phyloP scores from a whole-genome alignment of 768 basidiomycete genomes.

The Cubamyces sp. region DNA sequence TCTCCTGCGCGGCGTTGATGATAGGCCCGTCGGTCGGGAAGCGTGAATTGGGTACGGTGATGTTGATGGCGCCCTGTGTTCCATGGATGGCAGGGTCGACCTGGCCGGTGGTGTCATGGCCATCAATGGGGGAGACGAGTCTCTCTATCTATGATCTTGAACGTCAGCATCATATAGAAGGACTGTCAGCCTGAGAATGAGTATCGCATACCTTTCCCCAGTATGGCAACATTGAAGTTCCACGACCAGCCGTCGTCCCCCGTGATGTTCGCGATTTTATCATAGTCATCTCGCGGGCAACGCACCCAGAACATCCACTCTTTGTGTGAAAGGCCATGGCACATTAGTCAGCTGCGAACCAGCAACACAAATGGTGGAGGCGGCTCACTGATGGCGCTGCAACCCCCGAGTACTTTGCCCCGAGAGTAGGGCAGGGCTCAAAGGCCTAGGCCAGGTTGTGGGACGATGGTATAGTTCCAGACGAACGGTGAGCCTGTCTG shows the following conservation, averaged over 20 bases:
- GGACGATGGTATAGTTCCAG: too few species aligned
- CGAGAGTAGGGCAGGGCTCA: too few species aligned
- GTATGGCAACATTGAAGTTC: not conserved
- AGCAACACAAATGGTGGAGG: too few species aligned
- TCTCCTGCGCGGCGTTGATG: constrained; percentile 41
- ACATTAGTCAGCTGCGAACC: not conserved
- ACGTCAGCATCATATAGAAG: too few species aligned
- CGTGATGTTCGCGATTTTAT: not conserved
- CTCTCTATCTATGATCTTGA: too few species aligned
- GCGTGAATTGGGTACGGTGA: constrained; percentile 20
- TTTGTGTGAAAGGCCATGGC: not conserved
- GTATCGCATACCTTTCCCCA: not conserved
- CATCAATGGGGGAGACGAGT: constrained; percentile 20
- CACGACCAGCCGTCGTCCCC: constrained; percentile 1
- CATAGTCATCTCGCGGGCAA: not conserved
- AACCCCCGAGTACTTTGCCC: too few species aligned
- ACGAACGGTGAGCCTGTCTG: too few species aligned
- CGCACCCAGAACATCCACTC: constrained; percentile 3
- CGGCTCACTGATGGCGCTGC: too few species aligned
- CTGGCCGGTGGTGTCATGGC: constrained; percentile 29
- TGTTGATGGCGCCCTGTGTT: constrained; percentile 22
- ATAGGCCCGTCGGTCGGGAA: constrained; percentile 1
- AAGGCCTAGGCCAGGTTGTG: too few species aligned
- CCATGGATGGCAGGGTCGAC: constrained; percentile 31
- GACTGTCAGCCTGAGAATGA: too few species aligned